These are phyloP conservation scores for Millerago galiae DNA, from an alignment of 805 yeast species.

Conservation along the genomic window DNA sequence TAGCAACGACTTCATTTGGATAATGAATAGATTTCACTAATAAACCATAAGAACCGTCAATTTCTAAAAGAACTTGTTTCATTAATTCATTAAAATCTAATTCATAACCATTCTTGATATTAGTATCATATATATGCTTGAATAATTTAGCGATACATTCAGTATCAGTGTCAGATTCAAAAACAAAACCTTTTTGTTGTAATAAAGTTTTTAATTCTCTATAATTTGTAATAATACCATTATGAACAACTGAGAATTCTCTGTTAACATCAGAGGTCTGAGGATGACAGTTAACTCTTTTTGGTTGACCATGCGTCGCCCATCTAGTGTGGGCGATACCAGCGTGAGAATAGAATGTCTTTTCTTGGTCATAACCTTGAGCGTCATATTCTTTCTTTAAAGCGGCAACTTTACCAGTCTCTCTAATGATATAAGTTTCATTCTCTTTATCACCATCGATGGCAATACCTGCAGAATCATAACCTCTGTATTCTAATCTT, in stretches of 20 bases:
- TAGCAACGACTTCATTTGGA: constrained; percentile 94
- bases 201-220: constrained; percentile 84
- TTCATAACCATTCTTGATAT: constrained; percentile 62
- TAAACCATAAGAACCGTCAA: constrained; percentile 97
- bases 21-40: constrained; percentile 86
- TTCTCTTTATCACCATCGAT: constrained; percentile 80
- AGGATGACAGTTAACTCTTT: constrained; percentile 86
- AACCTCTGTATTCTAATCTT: constrained; percentile 95
- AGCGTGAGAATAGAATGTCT: constrained; percentile 73
- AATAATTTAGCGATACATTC: constrained; percentile 96
- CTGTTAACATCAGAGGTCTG: constrained; percentile 79
- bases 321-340: constrained; percentile 99
- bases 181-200: constrained; percentile 67
- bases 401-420: constrained; percentile 86
- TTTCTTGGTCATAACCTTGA: constrained; percentile 48
- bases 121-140: constrained; percentile 82
- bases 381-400: constrained; percentile 59
- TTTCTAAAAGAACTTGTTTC: constrained; percentile 84
- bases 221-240: constrained; percentile 96
- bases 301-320: constrained; percentile 99
- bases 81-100: constrained; percentile 88
- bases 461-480: constrained; percentile 96
- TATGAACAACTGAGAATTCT: constrained; percentile 91
- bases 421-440: constrained; percentile 68
- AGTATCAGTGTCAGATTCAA: constrained; percentile 93